Percentiles rank a stretch among this genome's conserved stretches.
Evolutionary conservation across 805 yeast genomes (phyloP).

Genomic region (Sugiyamaella qingdaonensis): DNA sequence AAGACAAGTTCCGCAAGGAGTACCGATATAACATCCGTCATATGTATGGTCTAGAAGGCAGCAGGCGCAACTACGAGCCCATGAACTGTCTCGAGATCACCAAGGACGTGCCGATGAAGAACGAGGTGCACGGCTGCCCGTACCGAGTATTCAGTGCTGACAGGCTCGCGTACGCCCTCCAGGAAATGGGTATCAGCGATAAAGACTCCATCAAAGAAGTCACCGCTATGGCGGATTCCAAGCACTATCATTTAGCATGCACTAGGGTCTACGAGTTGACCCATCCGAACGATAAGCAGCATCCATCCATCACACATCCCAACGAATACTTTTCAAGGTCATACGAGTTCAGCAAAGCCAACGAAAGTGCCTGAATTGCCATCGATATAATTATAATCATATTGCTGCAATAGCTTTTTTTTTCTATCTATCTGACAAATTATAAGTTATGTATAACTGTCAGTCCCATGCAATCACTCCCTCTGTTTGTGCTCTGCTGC

Average conservation of each 20-base stretch:
- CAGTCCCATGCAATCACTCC: too few relatives aligned
- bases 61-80: slow-evolving; percentile 78
- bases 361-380: too few relatives aligned
- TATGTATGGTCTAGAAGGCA: slow-evolving; percentile 88
- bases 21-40: slow-evolving; percentile 86
- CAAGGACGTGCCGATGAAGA: slow-evolving; percentile 36
- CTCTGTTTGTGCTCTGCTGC: too few relatives aligned
- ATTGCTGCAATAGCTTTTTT: neutral
- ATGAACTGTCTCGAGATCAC: slow-evolving; percentile 78
- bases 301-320: slow-evolving; percentile 72
- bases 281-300: slow-evolving; percentile 37
- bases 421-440: too few relatives aligned
- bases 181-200: slow-evolving; percentile 62
- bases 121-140: slow-evolving; percentile 80
- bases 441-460: too few relatives aligned
- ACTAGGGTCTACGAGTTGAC: slow-evolving; percentile 81
- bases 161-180: slow-evolving; percentile 51
- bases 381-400: neutral
- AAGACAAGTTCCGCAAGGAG: slow-evolving; percentile 81
- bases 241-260: slow-evolving; percentile 82
- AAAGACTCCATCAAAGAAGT: slow-evolving; percentile 53
- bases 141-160: slow-evolving; percentile 73
- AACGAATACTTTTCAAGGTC: slow-evolving; percentile 75
- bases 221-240: slow-evolving; percentile 59
- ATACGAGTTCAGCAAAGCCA: slow-evolving; percentile 8